Evolutionary conservation across 73 alveolate genomes (phyloP).

Genomic region (Effrenium voratum): DNA sequence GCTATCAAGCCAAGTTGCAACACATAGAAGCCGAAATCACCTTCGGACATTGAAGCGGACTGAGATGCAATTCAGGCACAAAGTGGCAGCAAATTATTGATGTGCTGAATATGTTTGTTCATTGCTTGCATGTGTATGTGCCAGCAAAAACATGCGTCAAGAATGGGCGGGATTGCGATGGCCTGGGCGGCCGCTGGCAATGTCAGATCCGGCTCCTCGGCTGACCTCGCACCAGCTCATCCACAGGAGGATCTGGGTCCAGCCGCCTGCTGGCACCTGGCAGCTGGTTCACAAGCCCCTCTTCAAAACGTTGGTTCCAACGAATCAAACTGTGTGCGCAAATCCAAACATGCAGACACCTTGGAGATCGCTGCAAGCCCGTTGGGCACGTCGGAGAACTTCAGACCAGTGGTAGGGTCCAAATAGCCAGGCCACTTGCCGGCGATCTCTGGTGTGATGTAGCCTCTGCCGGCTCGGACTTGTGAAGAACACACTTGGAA

Average conservation of each 20-base stretch:
- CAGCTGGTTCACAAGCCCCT: background rate
- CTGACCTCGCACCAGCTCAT: conserved; percentile 91
- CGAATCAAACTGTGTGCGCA: background rate
- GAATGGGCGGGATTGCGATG: background rate
- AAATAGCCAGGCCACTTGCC: conserved; percentile 56
- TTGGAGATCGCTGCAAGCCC: conserved; percentile 69
- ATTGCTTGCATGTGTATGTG: background rate
- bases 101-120: no score
- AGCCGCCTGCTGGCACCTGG: conserved; percentile 65
- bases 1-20: background rate
- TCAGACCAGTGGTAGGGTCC: conserved; percentile 20
- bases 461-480: background rate
- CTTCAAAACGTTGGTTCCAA: background rate
- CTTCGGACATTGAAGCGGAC: background rate
- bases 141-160: background rate
- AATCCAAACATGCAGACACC: background rate
- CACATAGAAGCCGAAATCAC: conserved; percentile 67
- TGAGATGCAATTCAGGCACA: no score
- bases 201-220: conserved; percentile 85
- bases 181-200: conserved; percentile 86
- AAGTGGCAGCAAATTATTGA: no score
- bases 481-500: background rate
- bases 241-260: conserved; percentile 70
- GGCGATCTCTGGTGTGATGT: conserved; percentile 67
- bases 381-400: conserved; percentile 50